Conservation (phyloP, 345 rosid species). For the Hirschfeldia incana region DNA sequence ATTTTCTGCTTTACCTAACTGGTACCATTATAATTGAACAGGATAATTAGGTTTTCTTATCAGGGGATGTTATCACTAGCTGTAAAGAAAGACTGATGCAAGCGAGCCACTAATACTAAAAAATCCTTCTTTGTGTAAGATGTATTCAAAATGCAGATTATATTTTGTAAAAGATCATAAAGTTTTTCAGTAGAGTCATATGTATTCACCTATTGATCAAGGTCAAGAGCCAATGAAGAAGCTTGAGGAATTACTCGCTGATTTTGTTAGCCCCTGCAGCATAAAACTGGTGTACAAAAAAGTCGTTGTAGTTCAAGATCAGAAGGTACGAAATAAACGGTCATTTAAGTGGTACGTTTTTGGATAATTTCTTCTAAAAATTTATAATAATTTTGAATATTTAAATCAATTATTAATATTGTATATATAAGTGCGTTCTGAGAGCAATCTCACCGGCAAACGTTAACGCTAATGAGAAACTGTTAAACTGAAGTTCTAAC, state of each 20-base stretch:
- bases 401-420: neutral
- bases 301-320: neutral
- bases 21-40: conserved; percentile 23
- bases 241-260: neutral
- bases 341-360: neutral
- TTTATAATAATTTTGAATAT: neutral
- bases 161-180: neutral
- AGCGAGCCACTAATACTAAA: conserved; percentile 34
- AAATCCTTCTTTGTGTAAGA: neutral
- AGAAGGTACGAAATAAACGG: neutral
- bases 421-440: neutral
- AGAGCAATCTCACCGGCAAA: neutral
- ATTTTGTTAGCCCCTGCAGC: neutral
- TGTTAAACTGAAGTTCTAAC: neutral
- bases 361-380: neutral
- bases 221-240: conserved; percentile 13
- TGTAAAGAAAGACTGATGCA: conserved; percentile 29
- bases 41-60: conserved; percentile 33
- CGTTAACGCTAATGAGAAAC: neutral
- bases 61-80: conserved; percentile 28
- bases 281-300: neutral
- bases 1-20: conserved; percentile 35
- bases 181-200: neutral
- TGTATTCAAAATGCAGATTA: neutral
- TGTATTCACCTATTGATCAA: conserved; percentile 6